Percentiles rank a stretch among this genome's conserved stretches.
phyloP scores from a whole-genome alignment of 306 rosid species.

The Cajanus cajan region DNA sequence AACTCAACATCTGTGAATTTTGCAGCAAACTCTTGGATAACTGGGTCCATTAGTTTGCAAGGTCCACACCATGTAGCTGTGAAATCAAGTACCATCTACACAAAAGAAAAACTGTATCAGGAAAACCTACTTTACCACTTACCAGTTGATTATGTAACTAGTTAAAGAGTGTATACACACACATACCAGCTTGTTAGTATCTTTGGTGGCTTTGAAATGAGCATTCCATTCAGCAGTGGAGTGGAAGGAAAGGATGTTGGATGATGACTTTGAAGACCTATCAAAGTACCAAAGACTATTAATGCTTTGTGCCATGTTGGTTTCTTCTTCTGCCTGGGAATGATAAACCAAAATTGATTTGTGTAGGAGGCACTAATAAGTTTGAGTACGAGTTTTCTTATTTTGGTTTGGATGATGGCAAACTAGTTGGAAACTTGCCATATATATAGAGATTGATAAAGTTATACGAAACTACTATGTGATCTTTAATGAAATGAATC shows the following conservation, averaged over 20 bases:
- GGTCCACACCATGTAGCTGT: constrained; percentile 86
- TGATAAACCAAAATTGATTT: not conserved
- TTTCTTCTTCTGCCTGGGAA: constrained; percentile 1
- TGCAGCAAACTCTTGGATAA: constrained; percentile 49
- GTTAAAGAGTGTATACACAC: not conserved
- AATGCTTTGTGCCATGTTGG: constrained; percentile 30
- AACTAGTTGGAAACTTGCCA: constrained; percentile 6
- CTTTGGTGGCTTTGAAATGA: constrained; percentile 36
- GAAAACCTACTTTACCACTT: not conserved
- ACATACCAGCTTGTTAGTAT: constrained; percentile 67
- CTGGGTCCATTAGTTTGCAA: constrained; percentile 68
- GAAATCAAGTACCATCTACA: constrained; percentile 79
- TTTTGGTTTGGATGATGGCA: constrained; percentile 17
- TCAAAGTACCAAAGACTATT: not conserved
- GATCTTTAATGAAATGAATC: constrained; percentile 16
- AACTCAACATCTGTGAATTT: constrained; percentile 63
- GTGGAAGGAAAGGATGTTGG: constrained; percentile 31
- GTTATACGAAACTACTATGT: not conserved
- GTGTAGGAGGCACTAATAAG: not conserved
- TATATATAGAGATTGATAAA: constrained; percentile 23
- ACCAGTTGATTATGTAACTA: not conserved
- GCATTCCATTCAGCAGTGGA: constrained; percentile 42
- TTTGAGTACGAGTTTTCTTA: not conserved
- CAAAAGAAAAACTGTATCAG: not conserved
- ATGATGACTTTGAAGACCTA: constrained; percentile 15